These are phyloP conservation scores for Fusarium tjaetaba DNA, from an alignment of 2,329 filamentous ascomycete genomes.

Conservation along the genomic window DNA sequence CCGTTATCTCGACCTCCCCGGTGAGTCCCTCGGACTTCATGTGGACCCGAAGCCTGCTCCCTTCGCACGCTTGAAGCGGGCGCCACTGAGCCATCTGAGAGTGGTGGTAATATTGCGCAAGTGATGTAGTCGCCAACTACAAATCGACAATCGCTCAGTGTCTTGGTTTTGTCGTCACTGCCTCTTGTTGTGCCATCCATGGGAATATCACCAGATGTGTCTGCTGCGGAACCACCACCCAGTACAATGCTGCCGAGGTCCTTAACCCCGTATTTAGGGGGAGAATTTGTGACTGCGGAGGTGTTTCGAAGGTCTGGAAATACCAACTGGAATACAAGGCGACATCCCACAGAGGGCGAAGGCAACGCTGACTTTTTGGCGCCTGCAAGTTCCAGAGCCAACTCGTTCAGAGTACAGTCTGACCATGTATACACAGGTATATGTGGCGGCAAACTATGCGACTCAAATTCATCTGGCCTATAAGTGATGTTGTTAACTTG, in stretches of 20 bases:
- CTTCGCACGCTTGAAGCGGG: conserved; percentile 59
- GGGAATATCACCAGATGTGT: conserved; percentile 52
- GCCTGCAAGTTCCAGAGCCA: conserved; percentile 78
- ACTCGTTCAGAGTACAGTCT: conserved; percentile 81
- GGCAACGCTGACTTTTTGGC: conserved; percentile 75
- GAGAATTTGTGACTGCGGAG: conserved; percentile 38
- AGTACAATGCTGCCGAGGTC: conserved; percentile 87
- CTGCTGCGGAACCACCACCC: conserved; percentile 63
- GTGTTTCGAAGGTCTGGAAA: conserved; percentile 74
- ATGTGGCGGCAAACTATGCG: conserved; percentile 68
- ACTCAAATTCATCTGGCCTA: conserved; percentile 76
- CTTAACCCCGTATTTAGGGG: conserved; percentile 75
- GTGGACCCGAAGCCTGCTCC: conserved; percentile 34
- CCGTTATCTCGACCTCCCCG: conserved; percentile 44
- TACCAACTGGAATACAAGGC: conserved; percentile 87
- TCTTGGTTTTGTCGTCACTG: conserved; percentile 74
- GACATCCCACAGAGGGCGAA: conserved; percentile 78
- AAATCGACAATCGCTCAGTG: conserved; percentile 79
- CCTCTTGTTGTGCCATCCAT: conserved; percentile 46
- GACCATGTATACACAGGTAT: conserved; percentile 89
- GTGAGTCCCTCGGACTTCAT: conserved; percentile 38
- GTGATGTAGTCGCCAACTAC: conserved; percentile 90
- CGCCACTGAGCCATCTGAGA: conserved; percentile 78
- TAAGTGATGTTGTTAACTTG: neutral
- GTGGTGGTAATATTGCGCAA: conserved; percentile 81